phyloP scores from a whole-genome alignment of 2,329 filamentous ascomycete species.

The Didymella pinodella region DNA sequence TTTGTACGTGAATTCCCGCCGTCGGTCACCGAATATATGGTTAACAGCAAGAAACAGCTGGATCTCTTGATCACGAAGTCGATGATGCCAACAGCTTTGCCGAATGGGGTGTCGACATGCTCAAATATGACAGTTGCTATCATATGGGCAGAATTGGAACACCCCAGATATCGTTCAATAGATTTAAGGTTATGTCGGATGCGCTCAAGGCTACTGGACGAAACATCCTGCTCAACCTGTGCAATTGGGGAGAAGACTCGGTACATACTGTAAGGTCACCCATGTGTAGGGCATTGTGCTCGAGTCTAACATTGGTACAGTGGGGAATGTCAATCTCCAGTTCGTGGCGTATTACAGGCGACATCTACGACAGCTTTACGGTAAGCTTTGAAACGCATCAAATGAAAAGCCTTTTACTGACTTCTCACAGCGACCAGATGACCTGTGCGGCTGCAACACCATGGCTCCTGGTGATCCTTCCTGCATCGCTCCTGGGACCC shows the following conservation, averaged over 20 bases:
- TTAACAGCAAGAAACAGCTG: conserved; percentile 17
- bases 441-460: conserved; percentile 38
- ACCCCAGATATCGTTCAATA: conserved; percentile 36
- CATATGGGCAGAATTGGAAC: conserved; percentile 40
- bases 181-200: conserved; percentile 41
- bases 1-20: conserved; percentile 46
- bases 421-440: conserved; percentile 31
- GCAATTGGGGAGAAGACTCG: conserved; percentile 48
- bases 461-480: conserved; percentile 35
- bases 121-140: conserved; percentile 51
- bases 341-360: conserved; percentile 47
- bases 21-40: neutral
- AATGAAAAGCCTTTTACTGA: neutral
- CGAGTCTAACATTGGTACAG: conserved; percentile 17
- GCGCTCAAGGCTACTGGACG: conserved; percentile 34
- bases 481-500: conserved; percentile 38
- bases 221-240: conserved; percentile 42
- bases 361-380: conserved; percentile 43
- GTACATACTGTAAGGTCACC: conserved; percentile 34
- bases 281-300: neutral
- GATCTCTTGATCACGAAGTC: conserved; percentile 37
- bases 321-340: conserved; percentile 48
- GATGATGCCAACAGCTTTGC: conserved; percentile 40
- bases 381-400: neutral
- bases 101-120: conserved; percentile 47